Conservation (phyloP, 208 protist genomes). For the Lotmaria passim region DNA sequence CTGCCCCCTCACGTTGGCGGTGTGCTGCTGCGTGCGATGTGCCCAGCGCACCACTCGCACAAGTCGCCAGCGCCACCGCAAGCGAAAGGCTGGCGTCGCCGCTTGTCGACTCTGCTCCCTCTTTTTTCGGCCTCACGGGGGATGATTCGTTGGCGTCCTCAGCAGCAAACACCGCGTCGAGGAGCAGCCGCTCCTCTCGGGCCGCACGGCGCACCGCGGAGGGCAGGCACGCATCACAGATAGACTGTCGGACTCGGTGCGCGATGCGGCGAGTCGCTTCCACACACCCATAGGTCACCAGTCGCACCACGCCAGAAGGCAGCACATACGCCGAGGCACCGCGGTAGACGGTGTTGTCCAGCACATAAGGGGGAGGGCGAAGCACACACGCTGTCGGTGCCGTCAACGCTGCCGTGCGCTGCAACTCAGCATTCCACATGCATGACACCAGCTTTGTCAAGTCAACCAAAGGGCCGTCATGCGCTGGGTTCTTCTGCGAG, state of each 20-base stretch:
- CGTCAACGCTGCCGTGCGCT: not conserved
- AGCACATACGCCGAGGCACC: constrained; percentile 15
- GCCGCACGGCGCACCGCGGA: constrained; percentile 9
- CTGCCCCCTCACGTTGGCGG: not conserved
- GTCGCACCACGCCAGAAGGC: constrained; percentile 28
- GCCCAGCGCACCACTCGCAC: no score
- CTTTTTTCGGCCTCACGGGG: not conserved
- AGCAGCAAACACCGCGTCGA: constrained; percentile 15
- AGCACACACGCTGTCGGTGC: constrained; percentile 24
- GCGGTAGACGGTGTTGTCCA: constrained; percentile 7
- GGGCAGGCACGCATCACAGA: constrained; percentile 15
- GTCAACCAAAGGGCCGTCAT: not conserved
- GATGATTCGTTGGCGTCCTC: not conserved
- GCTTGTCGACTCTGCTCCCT: not conserved
- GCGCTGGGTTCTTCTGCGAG: not conserved
- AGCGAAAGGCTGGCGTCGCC: not conserved
- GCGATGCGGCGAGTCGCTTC: constrained; percentile 17
- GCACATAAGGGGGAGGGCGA: constrained; percentile 16
- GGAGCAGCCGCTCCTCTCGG: constrained; percentile 20
- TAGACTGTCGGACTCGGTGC: not conserved
- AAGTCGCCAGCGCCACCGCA: not conserved
- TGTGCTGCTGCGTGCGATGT: no score
- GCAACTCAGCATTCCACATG: constrained; percentile 40
- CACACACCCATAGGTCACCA: constrained; percentile 24
- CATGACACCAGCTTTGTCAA: constrained; percentile 12